Percentiles rank a stretch among this genome's conserved stretches.
Evolutionary conservation across 768 basidiomycete species (phyloP).

Genomic region (Tylopilus sp.): DNA sequence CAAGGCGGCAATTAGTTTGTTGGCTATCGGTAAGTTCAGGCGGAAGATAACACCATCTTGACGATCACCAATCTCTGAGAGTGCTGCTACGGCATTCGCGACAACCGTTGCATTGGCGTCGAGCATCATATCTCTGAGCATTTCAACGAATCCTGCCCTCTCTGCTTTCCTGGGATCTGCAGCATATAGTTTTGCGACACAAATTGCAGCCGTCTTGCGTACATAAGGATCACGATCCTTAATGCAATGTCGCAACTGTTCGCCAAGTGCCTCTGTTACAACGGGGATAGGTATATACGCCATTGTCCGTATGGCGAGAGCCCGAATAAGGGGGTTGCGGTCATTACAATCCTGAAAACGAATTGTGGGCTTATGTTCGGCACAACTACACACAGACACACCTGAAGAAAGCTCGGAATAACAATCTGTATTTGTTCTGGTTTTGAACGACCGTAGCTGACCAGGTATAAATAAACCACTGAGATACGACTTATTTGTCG

Average conservation of each 20-base stretch:
- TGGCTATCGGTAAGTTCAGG: conserved; percentile 82
- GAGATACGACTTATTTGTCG: conserved; percentile 1
- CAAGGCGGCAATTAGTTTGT: conserved; percentile 86
- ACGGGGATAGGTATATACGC: conserved; percentile 94
- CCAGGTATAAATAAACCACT: conserved; percentile 98
- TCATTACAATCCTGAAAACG: conserved; percentile 83
- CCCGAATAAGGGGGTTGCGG: conserved; percentile 93
- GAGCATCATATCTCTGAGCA: conserved; percentile 87
- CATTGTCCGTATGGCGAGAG: conserved; percentile 97
- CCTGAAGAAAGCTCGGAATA: conserved; percentile 87
- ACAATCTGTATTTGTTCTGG: conserved; percentile 92
- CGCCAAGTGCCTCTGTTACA: conserved; percentile 80
- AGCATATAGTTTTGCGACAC: conserved; percentile 92
- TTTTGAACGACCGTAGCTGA: conserved; percentile 93
- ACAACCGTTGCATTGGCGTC: conserved; percentile 97
- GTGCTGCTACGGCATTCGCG: conserved; percentile 92
- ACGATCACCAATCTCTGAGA: conserved; percentile 95
- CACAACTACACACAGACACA: conserved; percentile 30
- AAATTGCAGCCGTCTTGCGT: conserved; percentile 96
- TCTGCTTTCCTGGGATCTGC: conserved; percentile 87
- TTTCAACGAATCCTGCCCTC: conserved; percentile 85
- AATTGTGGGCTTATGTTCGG: conserved; percentile 13
- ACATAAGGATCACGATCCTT: conserved; percentile 97
- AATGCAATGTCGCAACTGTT: conserved; percentile 88
- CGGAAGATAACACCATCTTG: conserved; percentile 93